Evolutionary conservation across 345 rosid species (phyloP).

Genomic region (Acer campestre): DNA sequence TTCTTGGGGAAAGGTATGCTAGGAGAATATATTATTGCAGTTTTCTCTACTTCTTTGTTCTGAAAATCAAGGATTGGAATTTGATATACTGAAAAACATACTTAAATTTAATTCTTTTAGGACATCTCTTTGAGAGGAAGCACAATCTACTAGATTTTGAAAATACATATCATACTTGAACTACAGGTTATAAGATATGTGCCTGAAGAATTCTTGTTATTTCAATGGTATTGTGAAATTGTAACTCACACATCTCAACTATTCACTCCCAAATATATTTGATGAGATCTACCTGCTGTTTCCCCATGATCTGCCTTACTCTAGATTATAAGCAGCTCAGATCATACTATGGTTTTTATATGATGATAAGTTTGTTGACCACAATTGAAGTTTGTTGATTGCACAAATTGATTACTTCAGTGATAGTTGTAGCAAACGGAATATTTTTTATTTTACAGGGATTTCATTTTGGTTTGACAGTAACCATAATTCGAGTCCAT

Average conservation of each 20-base stretch:
- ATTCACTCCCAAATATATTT: neutral
- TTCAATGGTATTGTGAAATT: neutral
- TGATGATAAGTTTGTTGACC: neutral
- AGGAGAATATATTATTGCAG: conserved; percentile 4
- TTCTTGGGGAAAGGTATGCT: conserved; percentile 70
- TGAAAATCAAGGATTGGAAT: neutral
- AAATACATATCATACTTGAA: neutral
- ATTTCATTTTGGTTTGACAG: neutral
- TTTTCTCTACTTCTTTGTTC: neutral
- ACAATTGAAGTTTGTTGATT: neutral
- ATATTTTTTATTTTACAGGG: neutral
- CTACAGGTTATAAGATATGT: neutral
- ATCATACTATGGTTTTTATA: neutral
- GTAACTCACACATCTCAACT: neutral
- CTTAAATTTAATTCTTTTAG: neutral
- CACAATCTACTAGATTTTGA: neutral
- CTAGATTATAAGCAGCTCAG: neutral
- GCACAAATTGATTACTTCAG: neutral
- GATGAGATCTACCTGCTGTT: neutral
- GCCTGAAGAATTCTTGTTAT: neutral
- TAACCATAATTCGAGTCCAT: neutral
- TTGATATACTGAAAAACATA: neutral
- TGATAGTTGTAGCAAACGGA: neutral
- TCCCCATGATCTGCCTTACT: neutral
- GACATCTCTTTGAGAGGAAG: neutral